Evolutionary conservation across 371 early-diverging fungal genomes (phyloP).

Genomic region (Chytridiales sp.): DNA sequence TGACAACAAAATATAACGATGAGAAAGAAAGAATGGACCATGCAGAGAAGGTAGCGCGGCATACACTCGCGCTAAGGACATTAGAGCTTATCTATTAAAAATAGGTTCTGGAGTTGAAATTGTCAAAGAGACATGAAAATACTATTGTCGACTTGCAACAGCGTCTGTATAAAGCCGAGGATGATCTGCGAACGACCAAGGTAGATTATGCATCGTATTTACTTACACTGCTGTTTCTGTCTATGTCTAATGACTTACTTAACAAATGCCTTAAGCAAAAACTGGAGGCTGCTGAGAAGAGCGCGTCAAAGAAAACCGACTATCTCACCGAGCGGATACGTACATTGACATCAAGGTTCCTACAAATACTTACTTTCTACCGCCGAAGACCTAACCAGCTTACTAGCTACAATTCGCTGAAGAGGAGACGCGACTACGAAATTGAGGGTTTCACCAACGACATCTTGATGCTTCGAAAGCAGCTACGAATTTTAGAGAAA

Average conservation of each 20-base stretch:
- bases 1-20: conserved; percentile 8
- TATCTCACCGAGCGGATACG: conserved; percentile 27
- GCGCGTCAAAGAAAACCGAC: conserved; percentile 25
- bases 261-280: conserved; percentile 14
- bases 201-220: no score
- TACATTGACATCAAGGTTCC: conserved; percentile 26
- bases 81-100: background rate
- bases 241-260: background rate
- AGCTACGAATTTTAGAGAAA: conserved; percentile 47
- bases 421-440: conserved; percentile 52
- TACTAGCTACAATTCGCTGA: conserved; percentile 41
- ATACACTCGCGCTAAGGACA: background rate
- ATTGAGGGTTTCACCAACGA: conserved; percentile 62
- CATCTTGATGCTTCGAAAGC: conserved; percentile 45
- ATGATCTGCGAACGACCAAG: conserved; percentile 33
- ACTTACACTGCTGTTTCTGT: no score
- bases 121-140: conserved; percentile 34
- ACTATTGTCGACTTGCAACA: conserved; percentile 34
- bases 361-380: background rate
- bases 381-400: background rate
- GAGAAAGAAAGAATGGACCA: conserved; percentile 33
- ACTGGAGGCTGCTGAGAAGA: conserved; percentile 23
- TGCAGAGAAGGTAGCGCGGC: conserved; percentile 38
- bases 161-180: conserved; percentile 35
- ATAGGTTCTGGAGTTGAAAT: conserved; percentile 32